Evolutionary conservation across 371 early-diverging fungal species (phyloP).

Genomic region (Mortierella sp.): DNA sequence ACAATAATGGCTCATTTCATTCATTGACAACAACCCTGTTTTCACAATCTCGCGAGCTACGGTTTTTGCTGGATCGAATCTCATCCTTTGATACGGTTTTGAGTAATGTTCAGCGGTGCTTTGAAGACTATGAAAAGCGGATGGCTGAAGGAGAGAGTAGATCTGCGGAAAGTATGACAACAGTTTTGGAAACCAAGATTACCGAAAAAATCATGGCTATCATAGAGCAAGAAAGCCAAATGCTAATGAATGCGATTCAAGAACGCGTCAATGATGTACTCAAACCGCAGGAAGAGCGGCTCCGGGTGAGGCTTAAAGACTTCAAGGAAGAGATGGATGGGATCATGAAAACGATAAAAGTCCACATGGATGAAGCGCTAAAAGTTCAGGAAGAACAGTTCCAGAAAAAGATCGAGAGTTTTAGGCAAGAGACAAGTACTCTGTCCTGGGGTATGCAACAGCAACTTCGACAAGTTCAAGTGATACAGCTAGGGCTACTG

Average conservation of each 20-base stretch:
- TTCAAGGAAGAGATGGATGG: background rate
- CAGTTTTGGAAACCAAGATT: constrained; percentile 4
- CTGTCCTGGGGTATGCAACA: background rate
- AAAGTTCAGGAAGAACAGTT: background rate
- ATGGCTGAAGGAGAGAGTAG: background rate
- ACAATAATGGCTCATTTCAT: background rate
- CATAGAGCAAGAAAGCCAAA: background rate
- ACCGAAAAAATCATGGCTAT: background rate
- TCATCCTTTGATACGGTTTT: constrained; percentile 20
- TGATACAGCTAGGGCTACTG: background rate
- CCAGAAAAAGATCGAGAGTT: background rate
- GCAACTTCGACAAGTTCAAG: background rate
- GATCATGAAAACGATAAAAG: background rate
- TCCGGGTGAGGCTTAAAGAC: background rate
- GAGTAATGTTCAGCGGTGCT: constrained; percentile 3
- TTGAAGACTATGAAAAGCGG: constrained; percentile 7
- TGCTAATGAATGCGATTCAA: background rate
- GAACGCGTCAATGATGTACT: background rate
- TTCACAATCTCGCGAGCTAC: constrained; percentile 29
- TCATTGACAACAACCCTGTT: constrained; percentile 20
- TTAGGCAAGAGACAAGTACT: background rate
- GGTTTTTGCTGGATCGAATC: constrained; percentile 15
- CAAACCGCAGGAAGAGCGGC: background rate
- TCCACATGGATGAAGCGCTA: background rate
- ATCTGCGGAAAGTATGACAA: background rate